Conservation (phyloP, 108 stramenopile genomes). For the Epithemia pelagica region DNA sequence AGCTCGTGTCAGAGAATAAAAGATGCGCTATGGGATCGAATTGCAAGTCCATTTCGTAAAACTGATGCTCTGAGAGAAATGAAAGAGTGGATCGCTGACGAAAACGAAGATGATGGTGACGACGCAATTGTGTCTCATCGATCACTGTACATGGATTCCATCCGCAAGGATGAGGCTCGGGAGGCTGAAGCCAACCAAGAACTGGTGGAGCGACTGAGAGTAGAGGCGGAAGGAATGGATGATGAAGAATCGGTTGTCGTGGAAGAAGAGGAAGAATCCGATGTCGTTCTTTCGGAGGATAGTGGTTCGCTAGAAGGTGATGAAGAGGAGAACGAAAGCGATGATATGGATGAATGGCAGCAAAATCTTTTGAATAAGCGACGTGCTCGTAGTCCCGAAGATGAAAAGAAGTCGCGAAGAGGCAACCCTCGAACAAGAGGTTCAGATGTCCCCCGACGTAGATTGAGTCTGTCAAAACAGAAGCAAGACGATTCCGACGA, state of each 20-base stretch:
- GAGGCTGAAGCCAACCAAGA: background rate
- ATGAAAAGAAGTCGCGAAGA: background rate
- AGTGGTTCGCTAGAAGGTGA: too few relatives aligned
- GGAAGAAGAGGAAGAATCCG: background rate
- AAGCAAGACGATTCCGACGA: background rate
- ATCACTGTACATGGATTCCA: conserved; percentile 2
- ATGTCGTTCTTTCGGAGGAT: background rate
- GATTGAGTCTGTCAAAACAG: background rate
- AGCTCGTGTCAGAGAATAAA: conserved; percentile 39
- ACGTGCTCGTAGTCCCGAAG: background rate
- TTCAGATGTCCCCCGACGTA: background rate
- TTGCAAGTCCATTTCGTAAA: conserved; percentile 48
- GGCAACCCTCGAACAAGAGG: background rate
- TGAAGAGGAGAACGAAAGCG: conserved; percentile 2
- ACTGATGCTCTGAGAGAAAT: conserved; percentile 35
- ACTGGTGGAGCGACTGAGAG: background rate
- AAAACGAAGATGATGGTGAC: conserved; percentile 19
- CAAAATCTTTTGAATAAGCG: background rate
- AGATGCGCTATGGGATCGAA: conserved; percentile 33
- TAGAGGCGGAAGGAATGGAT: background rate
- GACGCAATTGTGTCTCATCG: conserved; percentile 15
- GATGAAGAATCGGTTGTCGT: background rate
- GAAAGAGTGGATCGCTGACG: conserved; percentile 25
- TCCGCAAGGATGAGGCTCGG: background rate
- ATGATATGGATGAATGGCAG: background rate